These are phyloP conservation scores for Fraxinus greggii DNA, from an alignment of 305 asterid genomes.

Conservation along the genomic window DNA sequence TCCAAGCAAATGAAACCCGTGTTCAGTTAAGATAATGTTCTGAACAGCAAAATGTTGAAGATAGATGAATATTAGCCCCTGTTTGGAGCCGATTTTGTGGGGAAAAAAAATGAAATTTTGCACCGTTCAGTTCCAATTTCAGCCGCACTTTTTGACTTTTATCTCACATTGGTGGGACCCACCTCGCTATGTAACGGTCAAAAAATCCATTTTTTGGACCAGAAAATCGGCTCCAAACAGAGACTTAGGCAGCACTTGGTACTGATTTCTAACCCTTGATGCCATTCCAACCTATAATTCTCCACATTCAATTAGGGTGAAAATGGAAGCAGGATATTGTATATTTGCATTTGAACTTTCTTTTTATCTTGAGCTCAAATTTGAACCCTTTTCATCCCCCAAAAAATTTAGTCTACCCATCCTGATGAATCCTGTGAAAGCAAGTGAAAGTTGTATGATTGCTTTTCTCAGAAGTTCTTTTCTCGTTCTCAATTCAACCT, in stretches of 20 bases:
- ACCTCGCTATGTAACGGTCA: too few species aligned
- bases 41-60: conserved; percentile 1
- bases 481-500: neutral
- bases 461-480: neutral
- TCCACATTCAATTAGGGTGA: neutral
- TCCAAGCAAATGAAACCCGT: neutral
- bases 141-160: too few species aligned
- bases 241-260: neutral
- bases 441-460: neutral
- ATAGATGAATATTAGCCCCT: neutral
- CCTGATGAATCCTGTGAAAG: neutral
- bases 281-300: neutral
- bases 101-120: too few species aligned
- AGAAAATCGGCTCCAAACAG: too few species aligned
- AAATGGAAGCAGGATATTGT: neutral
- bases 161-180: too few species aligned
- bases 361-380: neutral
- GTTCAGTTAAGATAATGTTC: neutral
- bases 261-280: neutral
- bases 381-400: neutral
- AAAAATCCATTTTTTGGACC: too few species aligned
- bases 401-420: conserved; percentile 1
- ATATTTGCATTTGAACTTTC: neutral
- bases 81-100: too few species aligned
- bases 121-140: too few species aligned